Evolutionary conservation across 495 filamentous ascomycete species (phyloP).

Genomic region (Penicillium antarcticum): DNA sequence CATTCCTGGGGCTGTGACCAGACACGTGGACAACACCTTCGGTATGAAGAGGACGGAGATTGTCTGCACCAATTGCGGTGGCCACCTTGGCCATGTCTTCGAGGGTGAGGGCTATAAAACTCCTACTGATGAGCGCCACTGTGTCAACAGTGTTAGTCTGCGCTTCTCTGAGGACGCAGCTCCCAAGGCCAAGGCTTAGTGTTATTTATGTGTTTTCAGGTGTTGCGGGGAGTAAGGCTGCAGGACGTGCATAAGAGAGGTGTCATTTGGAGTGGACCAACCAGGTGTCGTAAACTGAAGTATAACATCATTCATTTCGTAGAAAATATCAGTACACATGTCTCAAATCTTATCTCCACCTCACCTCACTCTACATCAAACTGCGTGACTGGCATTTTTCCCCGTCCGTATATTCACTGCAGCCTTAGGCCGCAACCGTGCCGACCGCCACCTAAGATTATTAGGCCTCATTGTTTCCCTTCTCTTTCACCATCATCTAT

Average conservation of each 20-base stretch:
- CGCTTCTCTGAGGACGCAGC: conserved; percentile 67
- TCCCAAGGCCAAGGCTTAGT: conserved; percentile 30
- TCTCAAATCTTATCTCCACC: no score
- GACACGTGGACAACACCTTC: conserved; percentile 69
- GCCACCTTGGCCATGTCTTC: conserved; percentile 95
- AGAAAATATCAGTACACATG: neutral
- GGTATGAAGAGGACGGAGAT: conserved; percentile 93
- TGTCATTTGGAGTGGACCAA: conserved; percentile 3
- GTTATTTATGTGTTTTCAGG: neutral
- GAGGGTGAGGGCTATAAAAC: conserved; percentile 90
- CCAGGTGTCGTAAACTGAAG: neutral
- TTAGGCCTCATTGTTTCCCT: conserved; percentile 19
- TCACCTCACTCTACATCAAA: conserved; percentile 8
- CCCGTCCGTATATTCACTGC: conserved; percentile 10
- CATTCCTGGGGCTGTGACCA: conserved; percentile 80
- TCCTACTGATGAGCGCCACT: conserved; percentile 94
- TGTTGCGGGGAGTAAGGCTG: conserved; percentile 10
- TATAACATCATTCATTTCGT: neutral
- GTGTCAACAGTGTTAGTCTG: conserved; percentile 91
- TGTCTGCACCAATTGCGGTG: conserved; percentile 87
- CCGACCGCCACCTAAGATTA: conserved; percentile 25
- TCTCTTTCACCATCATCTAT: conserved; percentile 9
- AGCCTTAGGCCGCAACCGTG: conserved; percentile 22
- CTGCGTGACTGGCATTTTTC: conserved; percentile 19
- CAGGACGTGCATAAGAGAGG: conserved; percentile 5